Evolutionary conservation across 2,329 filamentous ascomycete genomes (phyloP).

Genomic region (Phialophora macrospora): DNA sequence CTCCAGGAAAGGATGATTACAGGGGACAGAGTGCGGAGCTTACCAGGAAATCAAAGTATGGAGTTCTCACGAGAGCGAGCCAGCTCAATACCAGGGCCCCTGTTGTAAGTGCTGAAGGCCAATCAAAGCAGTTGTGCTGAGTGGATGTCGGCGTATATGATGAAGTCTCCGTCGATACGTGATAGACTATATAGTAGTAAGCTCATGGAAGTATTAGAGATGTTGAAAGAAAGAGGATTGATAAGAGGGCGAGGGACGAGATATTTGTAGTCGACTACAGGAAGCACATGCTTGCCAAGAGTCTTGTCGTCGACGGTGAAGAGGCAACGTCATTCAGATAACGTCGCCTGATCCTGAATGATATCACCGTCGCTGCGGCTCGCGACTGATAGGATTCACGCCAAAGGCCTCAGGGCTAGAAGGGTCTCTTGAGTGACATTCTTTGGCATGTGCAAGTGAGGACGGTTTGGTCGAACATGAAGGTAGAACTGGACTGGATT

Average conservation of each 20-base stretch:
- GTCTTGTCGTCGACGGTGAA: neutral
- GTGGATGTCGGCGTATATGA: neutral
- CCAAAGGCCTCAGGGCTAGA: too few relatives aligned
- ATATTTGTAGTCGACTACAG: slow-evolving; percentile 4
- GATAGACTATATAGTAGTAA: slow-evolving; percentile 2
- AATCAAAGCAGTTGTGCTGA: neutral
- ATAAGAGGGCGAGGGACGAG: neutral
- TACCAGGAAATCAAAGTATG: neutral
- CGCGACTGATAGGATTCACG: too few relatives aligned
- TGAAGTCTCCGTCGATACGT: neutral
- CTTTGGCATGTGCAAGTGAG: neutral
- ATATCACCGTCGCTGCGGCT: neutral
- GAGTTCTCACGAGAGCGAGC: neutral
- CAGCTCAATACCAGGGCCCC: neutral
- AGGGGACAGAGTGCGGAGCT: neutral
- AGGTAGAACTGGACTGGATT: neutral
- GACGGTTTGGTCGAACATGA: neutral
- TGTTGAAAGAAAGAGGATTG: slow-evolving; percentile 1
- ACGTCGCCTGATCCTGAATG: slow-evolving; percentile 2
- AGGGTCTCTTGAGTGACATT: neutral
- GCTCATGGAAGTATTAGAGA: neutral
- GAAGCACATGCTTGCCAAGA: slow-evolving; percentile 9
- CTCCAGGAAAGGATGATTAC: neutral
- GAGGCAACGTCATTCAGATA: neutral
- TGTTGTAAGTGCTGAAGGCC: neutral